Base-by-base conservation (phyloP, 2,329 filamentous ascomycete species). In the Setomelanomma holmii region DNA sequence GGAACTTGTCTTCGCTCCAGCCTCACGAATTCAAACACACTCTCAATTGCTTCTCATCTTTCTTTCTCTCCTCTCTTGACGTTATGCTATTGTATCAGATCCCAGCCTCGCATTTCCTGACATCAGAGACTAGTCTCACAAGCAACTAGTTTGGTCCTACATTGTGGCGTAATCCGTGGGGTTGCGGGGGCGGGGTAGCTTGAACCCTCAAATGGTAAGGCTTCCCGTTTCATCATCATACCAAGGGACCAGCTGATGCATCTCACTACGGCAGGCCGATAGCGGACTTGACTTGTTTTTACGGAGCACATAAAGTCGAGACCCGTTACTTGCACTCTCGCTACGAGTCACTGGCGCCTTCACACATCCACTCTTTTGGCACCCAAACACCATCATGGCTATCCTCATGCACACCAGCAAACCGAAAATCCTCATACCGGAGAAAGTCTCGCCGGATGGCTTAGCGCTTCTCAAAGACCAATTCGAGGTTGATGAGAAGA, bases 391-490 rank as follows among this genome's bases (percentile, higher is more conserved):
- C n/a, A 58, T n/a, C 30, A 76, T 75, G 74, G 51, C 71, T 22
- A 68, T 73, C 27, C 48, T 66, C 22, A 55, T 62, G 16, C 56
- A 67, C 21, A 58, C 60, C 23, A 51, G 64, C 17, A 74, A 70
- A 35, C 75, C 79, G 1, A 84, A 81, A 67, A 79, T 93, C 56
- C 83, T 95, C 22, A 89, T 93, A 35, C 87, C 90, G 1, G 90
- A 93, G 69, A 92, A 91, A 71, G 83, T 93, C 39, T 93, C 89
- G 1, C 79, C 86, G n/a, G 90, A 93, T 72, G 90, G 90, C 10
- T 80, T 93, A 16, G 84, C 86, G 16, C 77, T 93, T 17, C 81
- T 93, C 33, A 81, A 83, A 27, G 81, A 82, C 17, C 81, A 84
- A 33, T 86, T 89, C 64, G 84, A 90, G 19, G 88, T 93, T 27